A percentile compares a stretch with the other conserved stretches of the same genome.
phyloP scores from a whole-genome alignment of 2,329 filamentous ascomycete species.

The Paecilomyces variotii region DNA sequence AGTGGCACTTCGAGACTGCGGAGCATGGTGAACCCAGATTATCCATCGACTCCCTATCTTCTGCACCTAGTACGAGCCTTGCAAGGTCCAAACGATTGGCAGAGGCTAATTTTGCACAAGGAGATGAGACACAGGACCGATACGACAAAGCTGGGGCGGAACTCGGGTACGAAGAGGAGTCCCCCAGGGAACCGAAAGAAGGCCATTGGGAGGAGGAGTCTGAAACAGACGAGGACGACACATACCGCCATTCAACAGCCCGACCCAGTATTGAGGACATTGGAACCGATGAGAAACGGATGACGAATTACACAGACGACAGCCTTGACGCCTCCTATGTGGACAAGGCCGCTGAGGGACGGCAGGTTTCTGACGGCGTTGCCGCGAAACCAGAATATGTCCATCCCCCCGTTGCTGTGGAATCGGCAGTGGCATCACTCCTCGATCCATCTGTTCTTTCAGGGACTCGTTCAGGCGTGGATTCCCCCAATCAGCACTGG shows the following conservation, averaged over 20 bases:
- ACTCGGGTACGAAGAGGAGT: conserved; percentile 29
- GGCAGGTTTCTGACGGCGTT: conserved; percentile 61
- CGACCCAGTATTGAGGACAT: conserved; percentile 45
- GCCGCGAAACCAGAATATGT: conserved; percentile 70
- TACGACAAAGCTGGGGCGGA: conserved; percentile 26
- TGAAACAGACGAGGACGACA: conserved; percentile 43
- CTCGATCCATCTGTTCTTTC: conserved; percentile 71
- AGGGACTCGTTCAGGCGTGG: conserved; percentile 39
- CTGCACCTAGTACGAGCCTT: conserved; percentile 51
- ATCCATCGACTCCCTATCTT: conserved; percentile 53
- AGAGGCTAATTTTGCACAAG: conserved; percentile 45
- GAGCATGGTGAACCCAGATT: conserved; percentile 38
- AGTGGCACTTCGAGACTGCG: conserved; percentile 55
- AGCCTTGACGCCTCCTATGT: conserved; percentile 48
- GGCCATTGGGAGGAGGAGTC: conserved; percentile 18
- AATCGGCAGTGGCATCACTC: conserved; percentile 85
- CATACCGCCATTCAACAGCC: conserved; percentile 40
- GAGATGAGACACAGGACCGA: conserved; percentile 42
- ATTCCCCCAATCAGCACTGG: conserved; percentile 29
- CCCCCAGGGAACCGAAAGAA: conserved; percentile 15
- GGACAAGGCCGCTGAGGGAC: conserved; percentile 54
- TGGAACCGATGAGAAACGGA: conserved; percentile 44
- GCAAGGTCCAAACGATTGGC: conserved; percentile 48
- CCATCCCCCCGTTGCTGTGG: conserved; percentile 63
- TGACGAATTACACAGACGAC: conserved; percentile 47